These are phyloP conservation scores for Debaryomycetaceae sp. DNA, from an alignment of 1,139 yeast species.

Conservation along the genomic window DNA sequence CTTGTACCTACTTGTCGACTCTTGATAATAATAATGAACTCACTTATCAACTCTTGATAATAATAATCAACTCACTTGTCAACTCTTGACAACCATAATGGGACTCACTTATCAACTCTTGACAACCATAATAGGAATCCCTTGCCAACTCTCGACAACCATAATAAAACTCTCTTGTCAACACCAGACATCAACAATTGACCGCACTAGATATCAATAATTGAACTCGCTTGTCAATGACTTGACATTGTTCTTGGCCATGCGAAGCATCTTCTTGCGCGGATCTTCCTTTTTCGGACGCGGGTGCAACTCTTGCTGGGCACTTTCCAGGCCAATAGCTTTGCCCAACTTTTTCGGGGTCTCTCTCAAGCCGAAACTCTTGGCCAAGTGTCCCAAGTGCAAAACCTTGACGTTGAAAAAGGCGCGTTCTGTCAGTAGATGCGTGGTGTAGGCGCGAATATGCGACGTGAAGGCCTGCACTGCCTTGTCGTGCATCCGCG, in stretches of 20 bases:
- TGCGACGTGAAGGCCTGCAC: conserved; percentile 78
- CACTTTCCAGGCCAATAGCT: conserved; percentile 15
- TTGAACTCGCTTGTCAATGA: conserved; percentile 67
- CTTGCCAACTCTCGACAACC: no score
- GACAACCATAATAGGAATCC: no score
- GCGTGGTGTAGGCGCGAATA: conserved; percentile 94
- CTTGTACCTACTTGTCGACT: no score
- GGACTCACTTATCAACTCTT: no score
- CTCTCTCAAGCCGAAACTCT: conserved; percentile 87
- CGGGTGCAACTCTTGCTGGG: conserved; percentile 9
- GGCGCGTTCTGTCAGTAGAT: conserved; percentile 65
- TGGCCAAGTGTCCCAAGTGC: conserved; percentile 93
- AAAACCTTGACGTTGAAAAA: conserved; percentile 70
- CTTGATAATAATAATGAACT: no score
- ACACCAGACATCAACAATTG: no score
- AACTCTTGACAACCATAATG: no score
- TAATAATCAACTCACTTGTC: no score
- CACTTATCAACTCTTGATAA: no score
- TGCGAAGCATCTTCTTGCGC: conserved; percentile 60
- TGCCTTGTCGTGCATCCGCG: conserved; percentile 48
- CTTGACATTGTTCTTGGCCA: conserved; percentile 64
- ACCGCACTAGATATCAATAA: no score
- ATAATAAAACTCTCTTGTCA: no score
- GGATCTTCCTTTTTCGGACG: conserved; percentile 48
- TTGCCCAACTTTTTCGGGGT: conserved; percentile 73